These are phyloP conservation scores for Kondoa malvinella DNA, from an alignment of 768 basidiomycete species.

Conservation along the genomic window DNA sequence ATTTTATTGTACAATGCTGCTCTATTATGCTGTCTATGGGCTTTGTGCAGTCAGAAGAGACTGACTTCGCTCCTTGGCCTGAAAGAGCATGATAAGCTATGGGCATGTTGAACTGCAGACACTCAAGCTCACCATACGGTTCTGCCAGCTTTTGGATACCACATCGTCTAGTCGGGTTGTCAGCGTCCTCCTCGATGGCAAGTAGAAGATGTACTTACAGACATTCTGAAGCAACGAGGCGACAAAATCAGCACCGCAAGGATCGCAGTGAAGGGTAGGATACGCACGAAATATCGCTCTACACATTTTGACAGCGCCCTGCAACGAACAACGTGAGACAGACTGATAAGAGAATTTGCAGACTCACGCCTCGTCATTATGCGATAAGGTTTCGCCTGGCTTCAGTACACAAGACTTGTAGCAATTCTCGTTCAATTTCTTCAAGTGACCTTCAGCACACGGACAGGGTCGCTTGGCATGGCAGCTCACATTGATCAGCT, in stretches of 20 bases:
- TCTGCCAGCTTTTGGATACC: not conserved
- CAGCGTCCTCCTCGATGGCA: not conserved
- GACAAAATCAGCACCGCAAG: not conserved
- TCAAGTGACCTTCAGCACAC: not conserved
- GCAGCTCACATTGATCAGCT: constrained; percentile 10
- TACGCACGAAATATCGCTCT: not conserved
- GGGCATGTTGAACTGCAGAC: not conserved
- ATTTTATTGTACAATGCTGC: not conserved
- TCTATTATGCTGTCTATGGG: not conserved
- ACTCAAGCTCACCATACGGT: not conserved
- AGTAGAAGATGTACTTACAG: not conserved
- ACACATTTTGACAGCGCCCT: not conserved
- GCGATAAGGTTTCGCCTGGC: not conserved
- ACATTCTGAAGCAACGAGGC: constrained; percentile 10
- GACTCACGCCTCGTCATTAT: constrained; percentile 14
- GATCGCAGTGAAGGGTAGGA: not conserved
- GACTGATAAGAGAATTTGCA: not conserved
- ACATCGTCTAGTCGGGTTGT: not conserved
- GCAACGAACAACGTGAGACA: not conserved
- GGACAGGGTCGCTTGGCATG: not conserved
- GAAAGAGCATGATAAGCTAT: not conserved
- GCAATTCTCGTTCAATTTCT: constrained; percentile 18
- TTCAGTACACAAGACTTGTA: constrained; percentile 12
- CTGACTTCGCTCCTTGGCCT: not conserved
- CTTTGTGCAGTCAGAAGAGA: not conserved